These are phyloP conservation scores for Trypanosomatidae sp. DNA, from an alignment of 208 protist genomes.

Conservation along the genomic window DNA sequence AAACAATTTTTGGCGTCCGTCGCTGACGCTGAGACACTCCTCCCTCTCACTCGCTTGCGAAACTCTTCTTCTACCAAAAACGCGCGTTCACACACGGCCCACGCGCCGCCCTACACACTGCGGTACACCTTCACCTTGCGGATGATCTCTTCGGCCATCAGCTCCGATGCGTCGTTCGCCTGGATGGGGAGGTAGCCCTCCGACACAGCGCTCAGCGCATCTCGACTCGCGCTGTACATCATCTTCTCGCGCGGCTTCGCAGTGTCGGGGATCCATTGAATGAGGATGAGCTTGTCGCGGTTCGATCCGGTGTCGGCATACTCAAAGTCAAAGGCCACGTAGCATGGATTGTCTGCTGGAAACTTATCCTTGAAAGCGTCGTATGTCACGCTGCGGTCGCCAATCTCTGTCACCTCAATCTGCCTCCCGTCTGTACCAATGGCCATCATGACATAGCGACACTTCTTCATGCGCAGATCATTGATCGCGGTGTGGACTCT, in stretches of 20 bases:
- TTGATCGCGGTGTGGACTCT: conserved; percentile 65
- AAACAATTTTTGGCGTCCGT: background rate
- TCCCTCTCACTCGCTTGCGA: background rate
- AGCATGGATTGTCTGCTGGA: conserved; percentile 72
- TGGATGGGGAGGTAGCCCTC: conserved; percentile 89
- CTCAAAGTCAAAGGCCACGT: conserved; percentile 92
- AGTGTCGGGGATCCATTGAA: conserved; percentile 88
- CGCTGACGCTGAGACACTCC: background rate
- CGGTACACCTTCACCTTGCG: conserved; percentile 50
- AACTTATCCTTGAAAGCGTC: conserved; percentile 75
- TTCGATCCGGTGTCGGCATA: conserved; percentile 58
- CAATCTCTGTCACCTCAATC: conserved; percentile 77
- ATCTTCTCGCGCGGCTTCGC: conserved; percentile 82
- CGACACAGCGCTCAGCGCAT: conserved; percentile 64
- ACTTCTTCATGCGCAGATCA: conserved; percentile 86
- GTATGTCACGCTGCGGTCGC: conserved; percentile 53
- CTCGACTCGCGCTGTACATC: conserved; percentile 85
- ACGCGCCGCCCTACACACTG: background rate
- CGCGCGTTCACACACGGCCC: background rate
- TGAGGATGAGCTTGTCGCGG: conserved; percentile 88
- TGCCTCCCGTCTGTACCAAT: conserved; percentile 81
- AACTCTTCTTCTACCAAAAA: too few species aligned
- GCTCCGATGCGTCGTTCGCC: conserved; percentile 76
- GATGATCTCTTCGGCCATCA: conserved; percentile 60
- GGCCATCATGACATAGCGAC: conserved; percentile 80